A percentile compares a stretch with the other conserved stretches of the same genome.
Conservation (phyloP, 2,329 filamentous ascomycete genomes). For the Microsporum canis region DNA sequence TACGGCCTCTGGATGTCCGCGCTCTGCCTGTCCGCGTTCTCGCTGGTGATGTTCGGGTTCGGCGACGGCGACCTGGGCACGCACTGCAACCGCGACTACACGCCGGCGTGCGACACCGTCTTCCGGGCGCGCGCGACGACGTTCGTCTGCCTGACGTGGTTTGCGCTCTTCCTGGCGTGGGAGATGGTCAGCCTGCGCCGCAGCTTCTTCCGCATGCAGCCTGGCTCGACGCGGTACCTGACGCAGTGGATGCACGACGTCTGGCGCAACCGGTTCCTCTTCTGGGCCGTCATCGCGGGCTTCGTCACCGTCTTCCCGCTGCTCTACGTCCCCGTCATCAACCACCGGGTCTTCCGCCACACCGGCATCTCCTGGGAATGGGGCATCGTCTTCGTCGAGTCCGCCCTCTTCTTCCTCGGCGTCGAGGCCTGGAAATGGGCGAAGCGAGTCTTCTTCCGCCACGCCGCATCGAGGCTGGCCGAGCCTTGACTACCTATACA, state of each 20-base stretch:
- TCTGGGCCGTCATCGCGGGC: conserved; percentile 51
- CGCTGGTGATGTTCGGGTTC: conserved; percentile 52
- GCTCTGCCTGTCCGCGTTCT: conserved; percentile 53
- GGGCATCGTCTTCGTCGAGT: conserved; percentile 53
- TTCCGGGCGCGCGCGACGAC: conserved; percentile 63
- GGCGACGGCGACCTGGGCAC: conserved; percentile 49
- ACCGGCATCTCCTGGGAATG: conserved; percentile 57
- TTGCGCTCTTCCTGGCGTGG: conserved; percentile 66
- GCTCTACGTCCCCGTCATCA: conserved; percentile 58
- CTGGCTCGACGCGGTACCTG: conserved; percentile 47
- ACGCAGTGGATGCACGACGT: conserved; percentile 57
- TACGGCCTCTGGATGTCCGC: conserved; percentile 69
- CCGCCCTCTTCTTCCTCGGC: conserved; percentile 51
- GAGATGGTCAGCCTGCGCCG: conserved; percentile 63
- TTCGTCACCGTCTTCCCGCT: conserved; percentile 48
- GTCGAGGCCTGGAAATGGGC: conserved; percentile 57
- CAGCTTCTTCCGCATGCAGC: conserved; percentile 65
- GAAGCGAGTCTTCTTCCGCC: conserved; percentile 48
- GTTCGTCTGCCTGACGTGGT: conserved; percentile 65
- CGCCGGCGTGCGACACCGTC: conserved; percentile 47
- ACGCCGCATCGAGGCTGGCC: not conserved
- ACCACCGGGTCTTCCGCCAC: conserved; percentile 55
- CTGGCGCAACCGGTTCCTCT: conserved; percentile 62
- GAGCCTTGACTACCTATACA: too few relatives aligned
- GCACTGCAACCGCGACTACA: conserved; percentile 51